Conservation (phyloP, 345 rosid species). For the Gossypium ekmanianum region DNA sequence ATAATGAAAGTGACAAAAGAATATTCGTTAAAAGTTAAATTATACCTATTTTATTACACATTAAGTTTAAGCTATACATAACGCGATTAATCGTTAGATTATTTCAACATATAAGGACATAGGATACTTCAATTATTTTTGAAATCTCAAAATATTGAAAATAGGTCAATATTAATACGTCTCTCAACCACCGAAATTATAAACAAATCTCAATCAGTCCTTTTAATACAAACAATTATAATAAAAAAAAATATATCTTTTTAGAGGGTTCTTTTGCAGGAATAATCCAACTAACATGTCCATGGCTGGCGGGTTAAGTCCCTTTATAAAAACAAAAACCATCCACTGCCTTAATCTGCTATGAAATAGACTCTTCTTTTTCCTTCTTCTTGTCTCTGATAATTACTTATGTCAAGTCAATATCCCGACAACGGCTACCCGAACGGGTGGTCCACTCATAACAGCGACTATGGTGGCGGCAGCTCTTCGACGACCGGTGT, state of each 20-base stretch:
- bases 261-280: neutral
- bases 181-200: neutral
- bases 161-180: neutral
- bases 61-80: no score
- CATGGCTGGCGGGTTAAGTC: neutral
- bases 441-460: neutral
- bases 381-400: neutral
- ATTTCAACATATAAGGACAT: no score
- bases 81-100: no score
- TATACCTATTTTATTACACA: no score
- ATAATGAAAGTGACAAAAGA: no score
- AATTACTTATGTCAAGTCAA: neutral
- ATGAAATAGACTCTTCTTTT: no score
- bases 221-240: neutral
- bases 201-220: neutral
- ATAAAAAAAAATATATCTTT: no score
- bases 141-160: no score
- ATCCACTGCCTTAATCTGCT: neutral
- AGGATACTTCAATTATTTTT: no score
- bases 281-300: neutral
- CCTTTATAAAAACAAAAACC: neutral
- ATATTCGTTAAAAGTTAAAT: no score
- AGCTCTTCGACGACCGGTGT: neutral
- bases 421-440: slow-evolving; percentile 2
- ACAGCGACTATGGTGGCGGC: neutral